Percentiles rank a stretch among this genome's conserved stretches.
These are phyloP conservation scores for Neocallimastix lanati DNA, from an alignment of 192 early-diverging fungal species.

Conservation along the genomic window DNA sequence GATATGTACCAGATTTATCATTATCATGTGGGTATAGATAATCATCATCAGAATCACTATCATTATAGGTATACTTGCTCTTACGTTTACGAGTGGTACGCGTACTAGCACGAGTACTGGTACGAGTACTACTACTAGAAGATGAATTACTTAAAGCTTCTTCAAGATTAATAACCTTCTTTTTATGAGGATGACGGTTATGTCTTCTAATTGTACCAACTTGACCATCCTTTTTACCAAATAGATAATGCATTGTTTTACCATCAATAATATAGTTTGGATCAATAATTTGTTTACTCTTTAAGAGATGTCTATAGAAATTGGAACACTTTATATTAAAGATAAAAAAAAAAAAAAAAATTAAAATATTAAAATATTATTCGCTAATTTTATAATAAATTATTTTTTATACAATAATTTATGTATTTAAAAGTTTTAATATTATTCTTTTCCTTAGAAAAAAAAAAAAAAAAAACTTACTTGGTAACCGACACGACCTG, in stretches of 20 bases:
- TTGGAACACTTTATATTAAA: constrained; percentile 57
- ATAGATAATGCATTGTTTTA: constrained; percentile 78
- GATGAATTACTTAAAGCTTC: constrained; percentile 2
- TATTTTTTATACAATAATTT: too few relatives aligned
- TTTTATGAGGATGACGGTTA: constrained; percentile 51
- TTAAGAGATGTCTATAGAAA: constrained; percentile 80
- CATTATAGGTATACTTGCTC: constrained; percentile 26
- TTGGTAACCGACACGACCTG: constrained; percentile 91
- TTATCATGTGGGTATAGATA: not conserved
- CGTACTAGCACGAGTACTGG: too few relatives aligned
- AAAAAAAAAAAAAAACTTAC: too few relatives aligned
- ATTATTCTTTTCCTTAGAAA: too few relatives aligned
- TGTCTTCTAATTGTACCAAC: constrained; percentile 55
- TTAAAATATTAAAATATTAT: too few relatives aligned
- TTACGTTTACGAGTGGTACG: constrained; percentile 14
- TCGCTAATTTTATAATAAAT: too few relatives aligned
- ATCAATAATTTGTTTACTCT: constrained; percentile 71
- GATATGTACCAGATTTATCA: constrained; percentile 47
- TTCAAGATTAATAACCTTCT: not conserved
- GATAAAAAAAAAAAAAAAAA: too few relatives aligned
- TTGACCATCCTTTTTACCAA: constrained; percentile 67
- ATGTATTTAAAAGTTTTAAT: too few relatives aligned
- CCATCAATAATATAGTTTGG: constrained; percentile 79
- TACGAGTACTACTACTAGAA: not conserved
- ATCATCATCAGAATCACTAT: constrained; percentile 26